A percentile compares a stretch with the other conserved stretches of the same genome.
These are phyloP conservation scores for Lenwebbia sp. DNA, from an alignment of 345 rosid species.

Conservation along the genomic window DNA sequence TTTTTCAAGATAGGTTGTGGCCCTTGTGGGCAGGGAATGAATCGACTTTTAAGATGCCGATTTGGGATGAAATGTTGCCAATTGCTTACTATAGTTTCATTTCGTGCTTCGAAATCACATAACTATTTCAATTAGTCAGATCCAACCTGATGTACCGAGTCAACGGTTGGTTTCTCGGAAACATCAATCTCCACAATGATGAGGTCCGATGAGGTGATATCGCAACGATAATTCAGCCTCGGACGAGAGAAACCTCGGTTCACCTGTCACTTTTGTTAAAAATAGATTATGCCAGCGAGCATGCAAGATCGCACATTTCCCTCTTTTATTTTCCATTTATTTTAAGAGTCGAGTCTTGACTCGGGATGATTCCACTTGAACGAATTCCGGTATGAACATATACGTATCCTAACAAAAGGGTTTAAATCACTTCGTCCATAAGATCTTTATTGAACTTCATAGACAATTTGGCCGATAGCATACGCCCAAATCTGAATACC, in stretches of 20 bases:
- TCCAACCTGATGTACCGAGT: neutral
- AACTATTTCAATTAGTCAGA: neutral
- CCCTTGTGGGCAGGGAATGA: too few species aligned
- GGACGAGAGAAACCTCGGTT: rapidly evolving
- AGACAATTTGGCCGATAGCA: neutral
- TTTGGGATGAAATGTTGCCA: neutral
- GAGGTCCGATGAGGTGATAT: neutral
- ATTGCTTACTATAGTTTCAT: neutral
- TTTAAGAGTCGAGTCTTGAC: neutral
- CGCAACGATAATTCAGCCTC: neutral
- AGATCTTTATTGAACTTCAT: too few species aligned
- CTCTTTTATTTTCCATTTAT: neutral
- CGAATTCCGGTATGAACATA: neutral
- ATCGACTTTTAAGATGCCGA: neutral
- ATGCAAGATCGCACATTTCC: too few species aligned
- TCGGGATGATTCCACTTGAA: neutral
- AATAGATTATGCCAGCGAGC: neutral
- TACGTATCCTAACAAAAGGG: neutral
- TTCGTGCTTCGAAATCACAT: neutral
- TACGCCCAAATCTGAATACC: neutral
- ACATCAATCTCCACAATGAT: neutral
- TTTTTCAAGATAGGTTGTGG: neutral
- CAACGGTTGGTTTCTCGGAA: neutral
- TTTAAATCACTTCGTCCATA: neutral
- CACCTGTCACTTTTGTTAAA: neutral